Base-by-base conservation (phyloP, 2,329 filamentous ascomycete genomes). In the Diaporthe caulivora region DNA sequence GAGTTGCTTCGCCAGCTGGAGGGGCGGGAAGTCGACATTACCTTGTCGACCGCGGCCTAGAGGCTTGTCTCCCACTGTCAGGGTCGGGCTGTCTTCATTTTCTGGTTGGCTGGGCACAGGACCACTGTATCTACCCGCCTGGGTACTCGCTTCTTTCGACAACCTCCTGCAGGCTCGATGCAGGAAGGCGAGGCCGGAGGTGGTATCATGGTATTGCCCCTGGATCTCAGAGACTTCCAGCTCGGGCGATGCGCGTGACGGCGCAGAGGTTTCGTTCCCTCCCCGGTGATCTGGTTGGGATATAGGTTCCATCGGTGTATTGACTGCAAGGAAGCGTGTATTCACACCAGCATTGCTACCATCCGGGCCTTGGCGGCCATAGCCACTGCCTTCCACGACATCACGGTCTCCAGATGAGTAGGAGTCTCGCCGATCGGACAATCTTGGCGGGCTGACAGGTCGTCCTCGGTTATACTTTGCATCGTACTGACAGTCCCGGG, bases 161-260 rank as follows among this genome's bases (percentile, higher is more conserved):
- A 65, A 21, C 4, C 62, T 44, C n/a, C 62, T 51, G 62, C 44
- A 65, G 3, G 62, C 44, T 51, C 44, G 62, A 40, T 65, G 86
- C 2, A 91, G 82, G 73, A 91, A 90, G 1, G 87, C 87, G 3
- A 90, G 81, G 0, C 87, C 87, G 0, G 88, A 90, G 0, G 88
- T 86, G 18, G 86, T 85, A 13, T 89, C 88, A n/a, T 89, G 83
- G 75, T 88, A 88, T 68, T 90, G 87, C 1, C 87, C 88, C 75
- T 88, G 85, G 15, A 88, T 81, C 70, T 83, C 81, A 0, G 81
- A 76, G 6, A 77, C 80, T 9, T 78, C 80, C 1, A 81, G 77
- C 57, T 81, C 81, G 6, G 81, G 79, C 0, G 80, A 80, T 4
- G 76, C 76, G 1, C 79, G 76, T 10, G 78, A 80, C 74, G 21